A percentile compares a stretch with the other conserved stretches of the same genome.
phyloP scores from a whole-genome alignment of 306 rosid genomes.

The Alnus rubra region DNA sequence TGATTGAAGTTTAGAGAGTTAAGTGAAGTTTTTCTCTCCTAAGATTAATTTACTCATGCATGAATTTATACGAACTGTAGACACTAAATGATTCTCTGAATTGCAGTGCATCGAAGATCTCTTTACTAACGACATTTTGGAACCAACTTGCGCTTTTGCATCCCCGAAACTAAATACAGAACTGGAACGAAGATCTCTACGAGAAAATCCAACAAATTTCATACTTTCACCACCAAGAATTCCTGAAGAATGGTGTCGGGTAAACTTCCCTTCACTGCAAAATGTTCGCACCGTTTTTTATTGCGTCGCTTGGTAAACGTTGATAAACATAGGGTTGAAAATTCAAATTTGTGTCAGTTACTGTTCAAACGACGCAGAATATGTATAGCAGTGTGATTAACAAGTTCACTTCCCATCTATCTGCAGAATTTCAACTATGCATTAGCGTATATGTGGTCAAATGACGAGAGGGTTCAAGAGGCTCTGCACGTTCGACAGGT shows the following conservation, averaged over 20 bases:
- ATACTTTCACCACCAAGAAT: conserved; percentile 21
- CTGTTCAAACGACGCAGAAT: too few species aligned
- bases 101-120: conserved; percentile 17
- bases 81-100: background rate
- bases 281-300: too few species aligned
- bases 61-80: background rate
- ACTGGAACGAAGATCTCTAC: conserved; percentile 4
- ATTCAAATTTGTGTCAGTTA: too few species aligned
- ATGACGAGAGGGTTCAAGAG: conserved; percentile 25
- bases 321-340: too few species aligned
- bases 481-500: conserved; percentile 31
- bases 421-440: conserved; percentile 23
- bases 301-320: too few species aligned
- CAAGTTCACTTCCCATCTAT: background rate
- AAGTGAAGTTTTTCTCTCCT: too few species aligned
- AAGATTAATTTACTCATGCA: background rate
- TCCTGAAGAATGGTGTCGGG: conserved; percentile 25
- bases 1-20: too few species aligned
- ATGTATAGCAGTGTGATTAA: background rate
- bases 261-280: background rate
- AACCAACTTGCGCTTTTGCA: conserved; percentile 21
- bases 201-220: background rate
- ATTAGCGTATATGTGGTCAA: conserved; percentile 26
- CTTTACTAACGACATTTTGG: background rate
- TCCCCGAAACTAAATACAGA: conserved; percentile 1